These are phyloP conservation scores for Cladosporium sp. DNA, from an alignment of 2,329 filamentous ascomycete genomes.

Conservation along the genomic window DNA sequence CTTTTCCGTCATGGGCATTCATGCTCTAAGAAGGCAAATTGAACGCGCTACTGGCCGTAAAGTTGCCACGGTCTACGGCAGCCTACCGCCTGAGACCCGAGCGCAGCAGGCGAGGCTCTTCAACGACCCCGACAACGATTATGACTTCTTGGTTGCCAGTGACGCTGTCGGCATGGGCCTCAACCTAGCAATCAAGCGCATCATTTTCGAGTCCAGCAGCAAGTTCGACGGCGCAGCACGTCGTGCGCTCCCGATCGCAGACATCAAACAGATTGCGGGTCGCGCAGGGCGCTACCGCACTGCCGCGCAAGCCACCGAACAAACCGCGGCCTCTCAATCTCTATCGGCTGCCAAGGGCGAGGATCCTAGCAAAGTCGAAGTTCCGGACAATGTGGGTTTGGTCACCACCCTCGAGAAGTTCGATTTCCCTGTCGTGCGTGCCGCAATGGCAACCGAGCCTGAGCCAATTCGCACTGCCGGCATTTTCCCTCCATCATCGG, in stretches of 20 bases:
- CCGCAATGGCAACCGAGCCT: constrained; percentile 58
- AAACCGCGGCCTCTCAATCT: constrained; percentile 23
- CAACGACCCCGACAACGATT: constrained; percentile 92
- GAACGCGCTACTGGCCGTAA: constrained; percentile 69
- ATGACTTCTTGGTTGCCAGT: constrained; percentile 88
- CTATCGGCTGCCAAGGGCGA: constrained; percentile 24
- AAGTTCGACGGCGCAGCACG: constrained; percentile 63
- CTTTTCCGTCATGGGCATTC: constrained; percentile 77
- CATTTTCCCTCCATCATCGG: constrained; percentile 62
- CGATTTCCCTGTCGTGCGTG: constrained; percentile 59
- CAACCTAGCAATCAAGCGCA: constrained; percentile 80
- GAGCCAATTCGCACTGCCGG: constrained; percentile 64
- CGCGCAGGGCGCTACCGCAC: constrained; percentile 81
- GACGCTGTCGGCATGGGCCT: constrained; percentile 97
- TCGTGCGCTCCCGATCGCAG: constrained; percentile 59
- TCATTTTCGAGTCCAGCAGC: constrained; percentile 72
- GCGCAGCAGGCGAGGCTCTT: constrained; percentile 87
- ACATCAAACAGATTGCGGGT: constrained; percentile 92
- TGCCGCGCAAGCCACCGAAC: constrained; percentile 47
- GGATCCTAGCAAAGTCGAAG: constrained; percentile 14
- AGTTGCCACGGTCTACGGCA: constrained; percentile 89
- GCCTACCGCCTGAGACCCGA: constrained; percentile 83
- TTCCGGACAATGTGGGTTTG: constrained; percentile 48
- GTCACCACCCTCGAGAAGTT: constrained; percentile 71
- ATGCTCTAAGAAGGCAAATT: constrained; percentile 70